phyloP scores from a whole-genome alignment of 768 basidiomycete genomes.

The Daedaleopsis sinensis region DNA sequence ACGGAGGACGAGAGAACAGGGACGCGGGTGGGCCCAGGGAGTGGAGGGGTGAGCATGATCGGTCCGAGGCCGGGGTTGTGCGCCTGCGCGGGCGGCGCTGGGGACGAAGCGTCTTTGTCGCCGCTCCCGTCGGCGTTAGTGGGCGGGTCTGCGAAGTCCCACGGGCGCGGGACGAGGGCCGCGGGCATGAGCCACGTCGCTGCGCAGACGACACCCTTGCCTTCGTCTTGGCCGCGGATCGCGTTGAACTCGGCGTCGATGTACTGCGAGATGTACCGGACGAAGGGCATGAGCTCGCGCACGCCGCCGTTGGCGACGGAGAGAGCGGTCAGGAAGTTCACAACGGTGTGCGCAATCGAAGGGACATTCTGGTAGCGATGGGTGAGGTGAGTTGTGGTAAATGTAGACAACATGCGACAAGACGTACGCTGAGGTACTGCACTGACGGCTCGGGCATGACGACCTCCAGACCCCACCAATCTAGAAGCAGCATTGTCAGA shows the following conservation, averaged over 20 bases:
- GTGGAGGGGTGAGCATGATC: conserved; percentile 15
- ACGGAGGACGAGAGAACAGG: conserved; percentile 9
- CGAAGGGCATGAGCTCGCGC: conserved; percentile 81
- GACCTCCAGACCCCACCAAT: conserved; percentile 91
- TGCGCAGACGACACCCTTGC: conserved; percentile 83
- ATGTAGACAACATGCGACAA: neutral
- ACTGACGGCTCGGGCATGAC: conserved; percentile 75
- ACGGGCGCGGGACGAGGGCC: conserved; percentile 76
- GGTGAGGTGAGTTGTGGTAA: neutral
- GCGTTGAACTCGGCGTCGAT: conserved; percentile 72
- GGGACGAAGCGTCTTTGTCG: conserved; percentile 6
- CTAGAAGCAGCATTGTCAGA: conserved; percentile 38
- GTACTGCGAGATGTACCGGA: conserved; percentile 82
- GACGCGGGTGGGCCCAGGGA: conserved; percentile 10
- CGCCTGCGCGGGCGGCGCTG: conserved; percentile 3
- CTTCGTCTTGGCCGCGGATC: conserved; percentile 65
- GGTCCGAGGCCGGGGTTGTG: conserved; percentile 2
- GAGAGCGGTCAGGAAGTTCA: conserved; percentile 78
- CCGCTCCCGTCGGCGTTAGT: conserved; percentile 16
- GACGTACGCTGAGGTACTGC: conserved; percentile 55
- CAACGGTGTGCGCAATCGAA: conserved; percentile 61
- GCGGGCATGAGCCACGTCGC: conserved; percentile 91
- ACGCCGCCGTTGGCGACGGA: conserved; percentile 72
- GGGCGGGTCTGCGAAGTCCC: conserved; percentile 66
- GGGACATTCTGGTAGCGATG: conserved; percentile 47